Evolutionary conservation across 2,329 filamentous ascomycete species (phyloP).

Genomic region (Trichoderma koningiopsis): DNA sequence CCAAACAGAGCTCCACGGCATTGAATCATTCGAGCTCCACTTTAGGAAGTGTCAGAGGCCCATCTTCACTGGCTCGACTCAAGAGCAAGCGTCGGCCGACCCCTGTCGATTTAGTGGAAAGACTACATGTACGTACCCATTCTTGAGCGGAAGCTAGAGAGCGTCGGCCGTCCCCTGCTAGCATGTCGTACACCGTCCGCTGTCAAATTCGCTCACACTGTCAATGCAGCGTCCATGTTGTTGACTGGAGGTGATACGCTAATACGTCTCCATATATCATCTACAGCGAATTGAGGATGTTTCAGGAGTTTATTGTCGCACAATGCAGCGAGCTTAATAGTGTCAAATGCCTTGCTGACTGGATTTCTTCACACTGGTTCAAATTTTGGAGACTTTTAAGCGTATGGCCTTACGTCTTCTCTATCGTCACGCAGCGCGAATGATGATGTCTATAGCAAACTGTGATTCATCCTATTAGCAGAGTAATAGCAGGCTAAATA

Average conservation of each 20-base stretch:
- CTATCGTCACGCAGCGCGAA: not conserved
- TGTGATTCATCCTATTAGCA: not conserved
- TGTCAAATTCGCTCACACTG: not conserved
- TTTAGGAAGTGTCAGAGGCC: not conserved
- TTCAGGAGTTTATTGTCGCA: not conserved
- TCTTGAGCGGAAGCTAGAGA: conserved; percentile 5
- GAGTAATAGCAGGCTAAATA: not conserved
- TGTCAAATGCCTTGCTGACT: not conserved
- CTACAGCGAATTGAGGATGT: not conserved
- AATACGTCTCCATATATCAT: not conserved
- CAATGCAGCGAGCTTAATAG: not conserved
- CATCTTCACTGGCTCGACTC: not conserved
- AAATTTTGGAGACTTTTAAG: not conserved
- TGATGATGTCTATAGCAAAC: not conserved
- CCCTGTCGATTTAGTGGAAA: not conserved
- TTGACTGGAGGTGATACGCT: not conserved
- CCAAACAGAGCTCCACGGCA: not conserved
- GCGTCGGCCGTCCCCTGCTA: conserved; percentile 15
- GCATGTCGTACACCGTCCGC: not conserved
- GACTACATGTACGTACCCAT: no score
- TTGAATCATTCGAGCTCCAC: not conserved
- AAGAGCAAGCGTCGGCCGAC: not conserved
- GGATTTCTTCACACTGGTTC: not conserved
- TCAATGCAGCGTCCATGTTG: not conserved
- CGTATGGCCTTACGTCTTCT: not conserved